These are phyloP conservation scores for Phytophthora podocarpi DNA, from an alignment of 352 stramenopile species.

Conservation along the genomic window DNA sequence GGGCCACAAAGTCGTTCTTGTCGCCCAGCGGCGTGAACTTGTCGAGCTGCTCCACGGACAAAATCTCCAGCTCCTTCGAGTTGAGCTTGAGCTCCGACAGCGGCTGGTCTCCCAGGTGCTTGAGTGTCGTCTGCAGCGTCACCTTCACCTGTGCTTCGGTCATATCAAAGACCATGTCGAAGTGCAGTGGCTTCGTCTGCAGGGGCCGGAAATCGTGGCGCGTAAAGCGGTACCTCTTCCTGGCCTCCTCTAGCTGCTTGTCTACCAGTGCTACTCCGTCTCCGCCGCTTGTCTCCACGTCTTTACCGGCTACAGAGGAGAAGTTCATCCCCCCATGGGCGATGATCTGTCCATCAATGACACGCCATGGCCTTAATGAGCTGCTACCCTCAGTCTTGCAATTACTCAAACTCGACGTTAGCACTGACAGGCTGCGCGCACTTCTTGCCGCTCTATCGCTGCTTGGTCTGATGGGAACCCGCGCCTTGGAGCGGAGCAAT, in stretches of 20 bases:
- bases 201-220: slow-evolving; percentile 70
- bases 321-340: not conserved
- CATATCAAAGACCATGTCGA: slow-evolving; percentile 86
- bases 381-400: not conserved
- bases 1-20: slow-evolving; percentile 56
- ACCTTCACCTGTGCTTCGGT: slow-evolving; percentile 62
- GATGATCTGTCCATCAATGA: not conserved
- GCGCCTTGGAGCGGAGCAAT: slow-evolving; percentile 12
- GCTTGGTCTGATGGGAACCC: not conserved
- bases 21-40: slow-evolving; percentile 49
- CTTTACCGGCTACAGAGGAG: not conserved
- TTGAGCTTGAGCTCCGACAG: slow-evolving; percentile 72
- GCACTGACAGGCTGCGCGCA: slow-evolving; percentile 9
- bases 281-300: not conserved
- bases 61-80: slow-evolving; percentile 74
- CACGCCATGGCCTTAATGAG: not conserved
- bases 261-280: not conserved
- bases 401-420: slow-evolving; percentile 1
- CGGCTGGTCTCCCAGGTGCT: slow-evolving; percentile 44
- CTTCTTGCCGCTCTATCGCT: not conserved
- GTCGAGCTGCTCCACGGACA: slow-evolving; percentile 58
- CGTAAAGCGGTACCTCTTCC: slow-evolving; percentile 79
- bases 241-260: slow-evolving; percentile 11
- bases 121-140: slow-evolving; percentile 73
- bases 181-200: slow-evolving; percentile 71